A percentile compares a stretch with the other conserved stretches of the same genome.
Conservation (phyloP, 192 early-diverging fungal genomes). For the Entomortierella beljakovae region DNA sequence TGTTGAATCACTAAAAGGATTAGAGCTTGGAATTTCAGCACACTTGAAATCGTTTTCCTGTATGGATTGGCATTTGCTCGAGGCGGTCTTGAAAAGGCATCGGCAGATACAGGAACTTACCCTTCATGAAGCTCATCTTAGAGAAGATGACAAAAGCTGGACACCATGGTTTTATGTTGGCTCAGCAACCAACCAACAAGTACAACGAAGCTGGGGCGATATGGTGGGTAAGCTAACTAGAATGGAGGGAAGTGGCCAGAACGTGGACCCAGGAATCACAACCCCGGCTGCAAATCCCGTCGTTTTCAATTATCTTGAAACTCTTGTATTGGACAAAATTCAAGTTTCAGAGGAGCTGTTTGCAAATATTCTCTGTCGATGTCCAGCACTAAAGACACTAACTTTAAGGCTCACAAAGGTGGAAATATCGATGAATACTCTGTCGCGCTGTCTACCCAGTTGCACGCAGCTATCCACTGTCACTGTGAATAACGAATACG, state of each 20-base stretch:
- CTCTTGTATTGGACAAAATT: slow-evolving; percentile 6
- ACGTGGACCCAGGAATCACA: not conserved
- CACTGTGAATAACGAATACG: slow-evolving; percentile 2
- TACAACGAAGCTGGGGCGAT: slow-evolving; percentile 5
- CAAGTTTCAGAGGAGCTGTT: slow-evolving; percentile 12
- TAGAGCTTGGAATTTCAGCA: slow-evolving; percentile 11
- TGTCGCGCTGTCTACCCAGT: slow-evolving; percentile 1
- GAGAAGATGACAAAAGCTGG: slow-evolving; percentile 3
- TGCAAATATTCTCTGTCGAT: slow-evolving; percentile 3
- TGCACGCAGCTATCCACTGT: slow-evolving; percentile 10
- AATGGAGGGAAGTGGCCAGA: not conserved
- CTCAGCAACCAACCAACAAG: not conserved
- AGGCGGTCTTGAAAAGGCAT: slow-evolving; percentile 8
- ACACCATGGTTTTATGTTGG: not conserved
- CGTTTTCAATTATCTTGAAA: slow-evolving; percentile 13
- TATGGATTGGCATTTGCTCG: slow-evolving; percentile 11
- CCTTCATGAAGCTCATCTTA: not conserved
- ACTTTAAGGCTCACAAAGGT: slow-evolving; percentile 1
- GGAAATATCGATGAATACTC: not conserved
- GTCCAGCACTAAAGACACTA: slow-evolving; percentile 11
- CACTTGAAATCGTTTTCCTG: not conserved
- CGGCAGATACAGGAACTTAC: not conserved
- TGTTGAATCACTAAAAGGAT: not conserved
- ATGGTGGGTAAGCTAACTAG: not conserved
- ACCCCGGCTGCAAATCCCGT: not conserved